phyloP scores from a whole-genome alignment of 2,329 filamentous ascomycete genomes.

The Aphanocladium album region DNA sequence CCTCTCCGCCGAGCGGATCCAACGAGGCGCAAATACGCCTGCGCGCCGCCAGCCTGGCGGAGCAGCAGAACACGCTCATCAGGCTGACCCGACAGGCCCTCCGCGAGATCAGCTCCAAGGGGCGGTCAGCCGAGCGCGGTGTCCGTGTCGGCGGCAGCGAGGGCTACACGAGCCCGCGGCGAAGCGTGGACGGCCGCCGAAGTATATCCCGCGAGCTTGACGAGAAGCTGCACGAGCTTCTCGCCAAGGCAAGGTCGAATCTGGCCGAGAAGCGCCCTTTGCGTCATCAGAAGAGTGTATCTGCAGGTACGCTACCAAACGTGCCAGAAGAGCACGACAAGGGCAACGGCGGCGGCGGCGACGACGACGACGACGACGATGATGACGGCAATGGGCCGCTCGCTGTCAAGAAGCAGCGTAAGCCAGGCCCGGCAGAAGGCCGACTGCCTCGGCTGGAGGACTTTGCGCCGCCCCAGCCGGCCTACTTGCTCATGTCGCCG shows the following conservation, averaged over 20 bases:
- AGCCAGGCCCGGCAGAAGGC: conserved; percentile 18
- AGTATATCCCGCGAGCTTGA: conserved; percentile 11
- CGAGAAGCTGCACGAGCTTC: conserved; percentile 13
- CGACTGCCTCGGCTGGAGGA: conserved; percentile 27
- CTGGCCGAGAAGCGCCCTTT: background rate
- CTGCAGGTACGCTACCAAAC: background rate
- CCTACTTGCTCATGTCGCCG: conserved; percentile 65
- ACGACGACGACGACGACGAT: background rate
- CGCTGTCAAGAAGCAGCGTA: conserved; percentile 15
- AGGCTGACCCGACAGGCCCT: conserved; percentile 30
- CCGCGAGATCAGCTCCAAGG: conserved; percentile 21
- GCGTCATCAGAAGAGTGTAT: background rate
- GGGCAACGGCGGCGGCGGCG: background rate
- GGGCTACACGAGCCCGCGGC: conserved; percentile 30
- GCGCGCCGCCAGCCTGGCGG: conserved; percentile 63
- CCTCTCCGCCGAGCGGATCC: conserved; percentile 46
- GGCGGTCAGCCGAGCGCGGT: conserved; percentile 24
- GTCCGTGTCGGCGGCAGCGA: conserved; percentile 49
- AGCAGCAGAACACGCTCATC: conserved; percentile 51
- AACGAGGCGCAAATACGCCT: conserved; percentile 64
- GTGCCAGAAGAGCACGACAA: background rate
- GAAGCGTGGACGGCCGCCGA: conserved; percentile 21
- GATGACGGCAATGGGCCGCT: background rate
- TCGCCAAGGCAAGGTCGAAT: conserved; percentile 5
- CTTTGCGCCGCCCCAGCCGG: conserved; percentile 35